Evolutionary conservation across 345 rosid genomes (phyloP), one percentile per base, ranked within the genome.

Genomic region (Stellera chamaejasme): DNA sequence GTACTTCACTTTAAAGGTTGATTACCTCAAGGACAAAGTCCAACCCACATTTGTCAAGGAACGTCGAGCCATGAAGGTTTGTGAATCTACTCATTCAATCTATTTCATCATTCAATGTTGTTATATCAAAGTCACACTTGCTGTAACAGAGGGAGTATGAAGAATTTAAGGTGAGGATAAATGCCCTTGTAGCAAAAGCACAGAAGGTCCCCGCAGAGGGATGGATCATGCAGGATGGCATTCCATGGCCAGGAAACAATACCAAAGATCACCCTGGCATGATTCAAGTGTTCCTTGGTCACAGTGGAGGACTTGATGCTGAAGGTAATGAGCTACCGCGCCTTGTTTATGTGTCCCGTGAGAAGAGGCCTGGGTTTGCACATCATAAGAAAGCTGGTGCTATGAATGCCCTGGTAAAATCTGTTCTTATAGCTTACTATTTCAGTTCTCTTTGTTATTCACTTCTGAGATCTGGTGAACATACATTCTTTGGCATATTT

Each of bases 161-260:
- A 76, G 97, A 94, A 72, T 85, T 90, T 79, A 87, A 94, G 76
- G 92, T 94, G 4, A 72, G 99, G 69, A 71, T 90, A 58, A 94
- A 90, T 57, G 88, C 96, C 6, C 71, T 87, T 26, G 96, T 94
- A 39, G 97, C 96, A 4, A 94, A 82, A 61, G 92, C 95, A 11
- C 72, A 79, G 43, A 87, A 82, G 60, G 87, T 79, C 65, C 99
- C 99, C 12, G 59, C 76, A 45, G 96, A 83, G 61, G 99, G 96
- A 19, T 93, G 96, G 94, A 87, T 83, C 72, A 93, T 93, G 96
- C 97, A 78, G 72, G 97, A 94, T 74, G 99, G 97, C 50, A 90
- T 97, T 10, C 96, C 94, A 50, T 94, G 97, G 99, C 97, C 97
- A 11, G 99, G 97, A 64, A 94, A 94, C 84, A 94, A 94, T 65